Base-by-base conservation (phyloP, 345 rosid species). In the Gossypium rotundifolium region DNA sequence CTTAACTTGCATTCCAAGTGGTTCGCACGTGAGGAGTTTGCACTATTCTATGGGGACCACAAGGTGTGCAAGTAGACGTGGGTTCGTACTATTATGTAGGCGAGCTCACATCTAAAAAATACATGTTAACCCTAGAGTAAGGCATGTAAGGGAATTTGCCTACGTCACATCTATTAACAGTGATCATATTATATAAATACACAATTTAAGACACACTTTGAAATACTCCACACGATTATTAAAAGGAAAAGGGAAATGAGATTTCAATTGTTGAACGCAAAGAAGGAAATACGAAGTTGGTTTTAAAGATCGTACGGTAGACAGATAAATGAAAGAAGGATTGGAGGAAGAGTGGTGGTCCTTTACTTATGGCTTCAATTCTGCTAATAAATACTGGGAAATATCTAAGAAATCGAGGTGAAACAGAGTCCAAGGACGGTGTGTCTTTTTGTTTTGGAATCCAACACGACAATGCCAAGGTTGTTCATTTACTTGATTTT, bases 311-410 rank as follows among this genome's bases (percentile, higher is more conserved):
- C n/a, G 46, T 57, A 48, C 13, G 51, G 7, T n/a, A 3, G 49
- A 27, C n/a, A n/a, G 44, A 63, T 11, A 48, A 10, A n/a, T 12
- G 51, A 68, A 22, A 10, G 29, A 33, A 25, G 16, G 13, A 11
- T 60, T 60, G 94, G 49, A 88, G 23, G 94, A 93, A 93, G 14
- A 88, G 88, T 71, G 89, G 96, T 33, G 98, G 97, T 71, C 95
- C 81, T 84, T 33, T 89, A 76, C 89, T 84, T 97, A 91, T 94
- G 53, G 40, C 40, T 33, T 33, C 40, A 33, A 5, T 33, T 33
- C 40, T 33, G 40, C 1, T 5, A 6, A 33, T 33, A 33, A 33
- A 33, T 5, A 11, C 23, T 73, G 64, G 72, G 76, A 70, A 75
- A 70, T 33, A 70, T 62, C 71, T 7, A 57, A 29, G 59, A 57